phyloP scores from a whole-genome alignment of 2,329 filamentous ascomycete species.

The Phoma herbarum region DNA sequence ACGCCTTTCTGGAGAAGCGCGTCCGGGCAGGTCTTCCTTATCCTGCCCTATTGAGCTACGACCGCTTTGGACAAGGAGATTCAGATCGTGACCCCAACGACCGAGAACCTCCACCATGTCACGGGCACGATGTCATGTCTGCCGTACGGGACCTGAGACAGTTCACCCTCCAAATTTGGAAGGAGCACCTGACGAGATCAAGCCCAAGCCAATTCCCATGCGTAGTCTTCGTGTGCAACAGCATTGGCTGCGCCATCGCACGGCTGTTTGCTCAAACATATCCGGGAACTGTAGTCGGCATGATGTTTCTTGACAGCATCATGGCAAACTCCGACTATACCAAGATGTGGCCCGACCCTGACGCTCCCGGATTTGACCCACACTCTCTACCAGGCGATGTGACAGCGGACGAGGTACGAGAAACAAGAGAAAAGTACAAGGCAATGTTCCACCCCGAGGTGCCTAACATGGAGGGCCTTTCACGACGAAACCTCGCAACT shows the following conservation, averaged over 20 bases:
- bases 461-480: conserved; percentile 61
- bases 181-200: conserved; percentile 46
- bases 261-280: conserved; percentile 62
- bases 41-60: conserved; percentile 63
- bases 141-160: conserved; percentile 58
- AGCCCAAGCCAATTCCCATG: conserved; percentile 45
- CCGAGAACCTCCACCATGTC: conserved; percentile 42
- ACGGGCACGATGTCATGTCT: conserved; percentile 60
- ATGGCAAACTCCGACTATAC: conserved; percentile 66
- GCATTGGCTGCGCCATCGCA: conserved; percentile 62
- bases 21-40: conserved; percentile 36
- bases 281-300: conserved; percentile 56
- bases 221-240: conserved; percentile 61
- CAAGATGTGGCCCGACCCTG: conserved; percentile 65
- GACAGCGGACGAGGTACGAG: conserved; percentile 45
- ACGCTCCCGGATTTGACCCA: conserved; percentile 57
- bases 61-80: conserved; percentile 66
- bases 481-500: conserved; percentile 55
- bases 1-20: conserved; percentile 40
- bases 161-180: conserved; percentile 54
- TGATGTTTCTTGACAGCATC: conserved; percentile 65
- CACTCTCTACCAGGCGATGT: conserved; percentile 53
- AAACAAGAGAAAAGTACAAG: conserved; percentile 49
- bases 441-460: conserved; percentile 60
- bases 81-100: conserved; percentile 58